These are phyloP conservation scores for Neurospora sp. DNA, from an alignment of 495 filamentous ascomycete genomes.

Conservation along the genomic window DNA sequence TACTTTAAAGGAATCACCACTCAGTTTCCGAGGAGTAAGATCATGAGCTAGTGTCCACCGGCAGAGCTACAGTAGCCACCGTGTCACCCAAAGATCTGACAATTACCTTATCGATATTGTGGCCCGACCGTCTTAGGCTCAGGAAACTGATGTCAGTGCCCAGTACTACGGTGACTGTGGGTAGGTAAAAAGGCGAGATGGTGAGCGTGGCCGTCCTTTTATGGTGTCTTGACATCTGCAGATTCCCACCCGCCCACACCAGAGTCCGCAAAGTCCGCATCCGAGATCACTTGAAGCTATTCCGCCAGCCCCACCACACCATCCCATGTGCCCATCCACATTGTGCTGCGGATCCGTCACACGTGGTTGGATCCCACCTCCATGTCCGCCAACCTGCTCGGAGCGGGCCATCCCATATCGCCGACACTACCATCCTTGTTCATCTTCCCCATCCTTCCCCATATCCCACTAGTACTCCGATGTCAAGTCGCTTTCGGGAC, in stretches of 20 bases:
- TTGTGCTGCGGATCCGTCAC: neutral
- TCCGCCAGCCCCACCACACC: neutral
- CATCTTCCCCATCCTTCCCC: neutral
- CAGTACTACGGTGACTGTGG: neutral
- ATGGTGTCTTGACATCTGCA: neutral
- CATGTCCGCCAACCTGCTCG: conserved; percentile 9
- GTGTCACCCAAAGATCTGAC: neutral
- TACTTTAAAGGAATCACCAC: neutral
- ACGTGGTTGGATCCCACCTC: conserved; percentile 15
- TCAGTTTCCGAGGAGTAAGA: neutral
- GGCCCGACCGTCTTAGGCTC: neutral
- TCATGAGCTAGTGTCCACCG: neutral
- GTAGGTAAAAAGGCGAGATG: neutral
- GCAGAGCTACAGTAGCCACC: neutral
- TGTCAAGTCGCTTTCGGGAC: neutral
- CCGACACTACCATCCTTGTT: neutral
- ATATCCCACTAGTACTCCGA: conserved; percentile 18
- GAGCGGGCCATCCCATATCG: neutral
- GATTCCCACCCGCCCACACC: neutral
- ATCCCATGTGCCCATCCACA: neutral
- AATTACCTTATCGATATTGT: neutral
- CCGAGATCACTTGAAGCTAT: neutral
- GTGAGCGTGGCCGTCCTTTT: neutral
- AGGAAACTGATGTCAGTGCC: neutral
- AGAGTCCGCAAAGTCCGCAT: neutral